phyloP scores from a whole-genome alignment of 2,329 filamentous ascomycete genomes.

The Epichloe coenophiala region DNA sequence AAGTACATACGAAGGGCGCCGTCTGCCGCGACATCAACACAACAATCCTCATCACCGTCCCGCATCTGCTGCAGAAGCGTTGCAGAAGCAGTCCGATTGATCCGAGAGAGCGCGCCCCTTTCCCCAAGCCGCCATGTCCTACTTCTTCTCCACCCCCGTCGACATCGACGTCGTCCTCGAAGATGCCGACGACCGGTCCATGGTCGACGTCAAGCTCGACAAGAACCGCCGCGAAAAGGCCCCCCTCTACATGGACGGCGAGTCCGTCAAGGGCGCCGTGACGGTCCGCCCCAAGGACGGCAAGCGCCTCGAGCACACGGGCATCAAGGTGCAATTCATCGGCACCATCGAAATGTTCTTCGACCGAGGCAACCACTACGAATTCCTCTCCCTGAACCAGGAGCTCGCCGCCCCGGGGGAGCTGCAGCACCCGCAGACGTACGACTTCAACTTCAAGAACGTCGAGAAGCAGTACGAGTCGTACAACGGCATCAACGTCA shows the following conservation, averaged over 20 bases:
- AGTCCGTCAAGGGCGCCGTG: constrained; percentile 92
- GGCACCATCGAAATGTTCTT: constrained; percentile 99
- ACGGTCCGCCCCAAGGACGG: constrained; percentile 95
- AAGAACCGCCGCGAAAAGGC: constrained; percentile 96
- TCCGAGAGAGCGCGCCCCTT: not conserved
- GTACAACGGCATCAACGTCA: constrained; percentile 99
- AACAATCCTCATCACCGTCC: not conserved
- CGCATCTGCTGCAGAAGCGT: not conserved
- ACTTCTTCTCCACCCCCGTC: constrained; percentile 95
- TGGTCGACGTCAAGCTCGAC: constrained; percentile 96
- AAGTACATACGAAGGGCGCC: no score
- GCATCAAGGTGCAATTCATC: constrained; percentile 99
- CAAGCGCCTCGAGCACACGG: constrained; percentile 93
- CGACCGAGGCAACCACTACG: constrained; percentile 96
- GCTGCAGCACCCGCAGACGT: constrained; percentile 95
- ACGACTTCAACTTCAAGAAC: constrained; percentile 99
- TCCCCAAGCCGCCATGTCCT: constrained; percentile 55
- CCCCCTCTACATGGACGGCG: constrained; percentile 92
- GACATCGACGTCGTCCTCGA: constrained; percentile 98
- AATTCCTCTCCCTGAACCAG: constrained; percentile 93
- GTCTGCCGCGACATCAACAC: not conserved
- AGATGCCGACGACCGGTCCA: constrained; percentile 83
- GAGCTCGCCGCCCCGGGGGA: constrained; percentile 97
- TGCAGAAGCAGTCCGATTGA: not conserved
- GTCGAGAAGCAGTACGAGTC: constrained; percentile 99